phyloP scores from a whole-genome alignment of 495 filamentous ascomycete genomes.

The Aspergillus ostianus region DNA sequence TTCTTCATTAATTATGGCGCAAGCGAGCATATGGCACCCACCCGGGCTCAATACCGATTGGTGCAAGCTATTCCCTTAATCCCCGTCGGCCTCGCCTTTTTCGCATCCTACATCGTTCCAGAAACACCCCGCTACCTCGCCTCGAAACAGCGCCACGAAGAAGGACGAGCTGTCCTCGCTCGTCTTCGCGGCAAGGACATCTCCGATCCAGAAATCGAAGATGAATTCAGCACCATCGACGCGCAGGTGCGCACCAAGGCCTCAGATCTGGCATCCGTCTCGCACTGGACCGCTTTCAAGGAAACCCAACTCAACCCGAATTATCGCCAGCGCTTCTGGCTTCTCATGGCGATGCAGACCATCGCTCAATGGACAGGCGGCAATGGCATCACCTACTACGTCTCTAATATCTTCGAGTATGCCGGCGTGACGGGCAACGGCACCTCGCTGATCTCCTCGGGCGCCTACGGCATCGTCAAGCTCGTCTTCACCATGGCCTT shows the following conservation, averaged over 20 bases:
- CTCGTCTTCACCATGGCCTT: slow-evolving; percentile 49
- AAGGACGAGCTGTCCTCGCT: slow-evolving; percentile 36
- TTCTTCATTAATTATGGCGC: slow-evolving; percentile 52
- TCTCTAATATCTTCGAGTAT: slow-evolving; percentile 42
- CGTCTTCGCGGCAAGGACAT: slow-evolving; percentile 36
- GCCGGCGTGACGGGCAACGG: slow-evolving; percentile 33
- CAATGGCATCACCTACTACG: slow-evolving; percentile 49
- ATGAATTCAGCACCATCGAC: slow-evolving; percentile 40
- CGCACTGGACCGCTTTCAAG: slow-evolving; percentile 42
- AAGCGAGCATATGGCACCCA: slow-evolving; percentile 37
- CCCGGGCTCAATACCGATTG: slow-evolving; percentile 42
- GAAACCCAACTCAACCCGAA: slow-evolving; percentile 41
- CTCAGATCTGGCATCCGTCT: slow-evolving; percentile 28
- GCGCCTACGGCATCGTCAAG: slow-evolving; percentile 46
- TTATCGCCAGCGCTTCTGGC: slow-evolving; percentile 48
- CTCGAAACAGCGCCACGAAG: slow-evolving; percentile 33
- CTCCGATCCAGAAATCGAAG: slow-evolving; percentile 28
- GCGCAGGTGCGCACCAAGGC: slow-evolving; percentile 29
- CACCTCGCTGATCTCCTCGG: slow-evolving; percentile 39
- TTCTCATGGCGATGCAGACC: slow-evolving; percentile 45
- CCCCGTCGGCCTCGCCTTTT: slow-evolving; percentile 37
- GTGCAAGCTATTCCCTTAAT: slow-evolving; percentile 45
- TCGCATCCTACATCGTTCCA: slow-evolving; percentile 36
- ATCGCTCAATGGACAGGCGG: slow-evolving; percentile 48
- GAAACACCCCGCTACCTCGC: slow-evolving; percentile 45